Percentiles rank a stretch among this genome's conserved stretches.
These are phyloP conservation scores for Penicillium longicatenatum DNA, from an alignment of 495 filamentous ascomycete genomes.

Conservation along the genomic window DNA sequence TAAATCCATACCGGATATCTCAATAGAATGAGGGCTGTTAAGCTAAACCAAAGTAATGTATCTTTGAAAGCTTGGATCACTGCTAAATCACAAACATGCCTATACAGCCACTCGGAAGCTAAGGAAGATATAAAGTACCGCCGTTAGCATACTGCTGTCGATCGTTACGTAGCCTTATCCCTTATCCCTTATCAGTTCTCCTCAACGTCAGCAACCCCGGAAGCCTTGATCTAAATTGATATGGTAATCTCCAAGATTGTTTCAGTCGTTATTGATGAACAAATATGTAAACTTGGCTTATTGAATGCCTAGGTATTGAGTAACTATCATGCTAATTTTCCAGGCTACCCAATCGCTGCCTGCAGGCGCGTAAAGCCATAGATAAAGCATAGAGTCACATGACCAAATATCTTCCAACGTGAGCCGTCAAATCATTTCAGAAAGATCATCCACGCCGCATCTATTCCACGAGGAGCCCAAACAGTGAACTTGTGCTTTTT, in stretches of 20 bases:
- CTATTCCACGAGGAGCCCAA: not conserved
- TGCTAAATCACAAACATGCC: no score
- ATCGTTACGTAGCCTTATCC: not conserved
- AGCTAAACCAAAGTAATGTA: no score
- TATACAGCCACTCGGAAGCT: no score
- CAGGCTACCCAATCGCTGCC: not conserved
- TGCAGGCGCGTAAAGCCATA: not conserved
- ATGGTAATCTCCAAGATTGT: no score
- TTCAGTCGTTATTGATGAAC: no score
- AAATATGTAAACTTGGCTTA: not conserved
- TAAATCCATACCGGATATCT: not conserved
- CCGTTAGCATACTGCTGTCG: not conserved
- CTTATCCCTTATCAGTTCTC: not conserved
- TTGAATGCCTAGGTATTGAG: no score
- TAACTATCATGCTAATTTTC: not conserved
- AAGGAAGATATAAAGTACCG: no score
- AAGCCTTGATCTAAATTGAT: no score
- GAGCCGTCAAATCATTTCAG: not conserved
- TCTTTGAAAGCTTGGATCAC: not conserved
- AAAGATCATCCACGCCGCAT: not conserved
- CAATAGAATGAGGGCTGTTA: no score
- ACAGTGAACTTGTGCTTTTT: not conserved
- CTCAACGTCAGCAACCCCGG: not conserved
- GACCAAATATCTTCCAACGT: not conserved
- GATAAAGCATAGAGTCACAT: not conserved